phyloP scores from a whole-genome alignment of 768 basidiomycete species.

The Agrocybe praecox region DNA sequence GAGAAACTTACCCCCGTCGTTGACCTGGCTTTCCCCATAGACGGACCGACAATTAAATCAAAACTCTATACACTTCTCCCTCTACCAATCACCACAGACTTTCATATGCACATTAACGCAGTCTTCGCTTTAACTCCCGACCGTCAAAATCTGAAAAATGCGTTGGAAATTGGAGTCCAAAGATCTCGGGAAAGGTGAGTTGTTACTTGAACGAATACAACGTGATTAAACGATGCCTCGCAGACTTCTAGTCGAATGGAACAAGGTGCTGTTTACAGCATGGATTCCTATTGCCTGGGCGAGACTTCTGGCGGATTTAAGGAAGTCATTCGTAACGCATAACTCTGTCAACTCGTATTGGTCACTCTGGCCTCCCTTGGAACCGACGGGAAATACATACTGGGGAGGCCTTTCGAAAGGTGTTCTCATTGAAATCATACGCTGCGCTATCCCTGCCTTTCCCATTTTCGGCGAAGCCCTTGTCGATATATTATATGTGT shows the following conservation, averaged over 20 bases:
- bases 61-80: slow-evolving; percentile 50
- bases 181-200: slow-evolving; percentile 42
- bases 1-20: slow-evolving; percentile 43
- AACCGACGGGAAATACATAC: slow-evolving; percentile 1
- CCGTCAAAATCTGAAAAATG: slow-evolving; percentile 46
- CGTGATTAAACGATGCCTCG: not conserved
- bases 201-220: slow-evolving; percentile 1
- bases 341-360: not conserved
- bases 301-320: slow-evolving; percentile 29
- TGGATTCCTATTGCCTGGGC: slow-evolving; percentile 46
- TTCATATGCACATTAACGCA: slow-evolving; percentile 46
- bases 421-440: slow-evolving; percentile 2
- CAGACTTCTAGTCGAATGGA: slow-evolving; percentile 52
- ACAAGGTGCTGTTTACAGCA: slow-evolving; percentile 41
- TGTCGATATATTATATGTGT: not conserved
- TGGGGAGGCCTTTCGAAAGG: slow-evolving; percentile 2
- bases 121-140: slow-evolving; percentile 47
- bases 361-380: slow-evolving; percentile 13
- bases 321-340: slow-evolving; percentile 7
- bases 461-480: not conserved
- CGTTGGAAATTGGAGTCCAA: slow-evolving; percentile 36
- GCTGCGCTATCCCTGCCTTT: not conserved
- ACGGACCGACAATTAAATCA: slow-evolving; percentile 23
- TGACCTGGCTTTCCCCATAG: slow-evolving; percentile 34
- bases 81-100: slow-evolving; percentile 40